phyloP scores from a whole-genome alignment of 2,329 filamentous ascomycete genomes.

The Albifimbria verrucaria region DNA sequence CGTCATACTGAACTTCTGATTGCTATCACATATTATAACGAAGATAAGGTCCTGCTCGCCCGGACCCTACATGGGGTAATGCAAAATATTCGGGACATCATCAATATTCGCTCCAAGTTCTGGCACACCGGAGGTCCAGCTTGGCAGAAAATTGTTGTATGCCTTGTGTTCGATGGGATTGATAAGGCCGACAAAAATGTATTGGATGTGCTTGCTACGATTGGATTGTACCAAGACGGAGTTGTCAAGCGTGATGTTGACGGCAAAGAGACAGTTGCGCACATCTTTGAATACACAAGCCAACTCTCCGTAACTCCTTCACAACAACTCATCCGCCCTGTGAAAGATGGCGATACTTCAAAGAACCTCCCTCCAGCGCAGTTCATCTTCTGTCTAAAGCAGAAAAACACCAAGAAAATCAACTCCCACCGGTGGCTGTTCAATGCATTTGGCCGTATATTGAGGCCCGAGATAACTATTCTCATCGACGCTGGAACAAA shows the following conservation, averaged over 20 bases:
- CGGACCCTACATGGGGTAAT: background rate
- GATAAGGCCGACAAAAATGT: background rate
- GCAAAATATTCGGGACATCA: background rate
- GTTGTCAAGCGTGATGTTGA: background rate
- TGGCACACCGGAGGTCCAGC: background rate
- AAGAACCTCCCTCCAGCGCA: background rate
- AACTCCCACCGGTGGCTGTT: background rate
- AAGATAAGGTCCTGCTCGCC: background rate
- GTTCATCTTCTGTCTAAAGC: background rate
- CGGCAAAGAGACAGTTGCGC: background rate
- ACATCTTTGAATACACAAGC: background rate
- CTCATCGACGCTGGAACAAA: background rate
- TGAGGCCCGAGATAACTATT: background rate
- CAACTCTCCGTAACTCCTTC: background rate
- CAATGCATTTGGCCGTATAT: background rate
- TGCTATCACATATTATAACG: background rate
- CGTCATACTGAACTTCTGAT: background rate
- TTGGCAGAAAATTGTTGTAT: background rate
- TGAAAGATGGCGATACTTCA: background rate
- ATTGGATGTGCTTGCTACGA: background rate
- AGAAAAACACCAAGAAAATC: conserved; percentile 1
- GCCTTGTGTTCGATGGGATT: background rate
- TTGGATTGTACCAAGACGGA: background rate
- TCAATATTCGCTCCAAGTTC: background rate
- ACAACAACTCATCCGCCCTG: background rate